Conservation (phyloP, 2,329 filamentous ascomycete species). For the Sodiomyces alkalinus region DNA sequence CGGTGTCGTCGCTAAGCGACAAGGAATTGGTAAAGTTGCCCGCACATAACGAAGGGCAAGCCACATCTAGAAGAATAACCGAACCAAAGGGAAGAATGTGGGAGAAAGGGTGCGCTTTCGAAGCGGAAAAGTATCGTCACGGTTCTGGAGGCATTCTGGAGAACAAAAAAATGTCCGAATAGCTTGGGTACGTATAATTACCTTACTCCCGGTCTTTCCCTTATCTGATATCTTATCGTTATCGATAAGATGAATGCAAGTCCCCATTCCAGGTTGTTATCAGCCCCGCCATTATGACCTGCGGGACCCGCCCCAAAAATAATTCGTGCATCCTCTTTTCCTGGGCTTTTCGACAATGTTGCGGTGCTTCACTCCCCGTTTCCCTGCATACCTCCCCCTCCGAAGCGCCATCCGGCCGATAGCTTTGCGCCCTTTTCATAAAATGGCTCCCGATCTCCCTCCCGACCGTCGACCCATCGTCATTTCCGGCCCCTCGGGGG, state of each 20-base stretch:
- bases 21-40: not conserved
- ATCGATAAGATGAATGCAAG: not conserved
- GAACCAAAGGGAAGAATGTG: not conserved
- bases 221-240: not conserved
- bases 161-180: too few species aligned
- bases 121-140: not conserved
- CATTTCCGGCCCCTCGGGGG: constrained; percentile 65
- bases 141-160: not conserved
- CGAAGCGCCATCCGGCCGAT: too few species aligned
- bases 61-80: constrained; percentile 1
- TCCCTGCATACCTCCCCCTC: too few species aligned
- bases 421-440: too few species aligned
- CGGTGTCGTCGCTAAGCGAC: not conserved
- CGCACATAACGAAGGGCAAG: not conserved
- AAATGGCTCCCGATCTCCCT: constrained; percentile 15
- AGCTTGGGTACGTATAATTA: too few species aligned
- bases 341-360: not conserved
- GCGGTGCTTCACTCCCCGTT: not conserved
- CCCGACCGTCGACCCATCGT: constrained; percentile 50
- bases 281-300: not conserved
- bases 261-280: not conserved
- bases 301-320: not conserved
- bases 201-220: too few species aligned
- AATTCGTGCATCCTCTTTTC: not conserved
- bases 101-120: not conserved